Evolutionary conservation across 2,329 filamentous ascomycete genomes (phyloP).

Genomic region (Lachnellula arida): DNA sequence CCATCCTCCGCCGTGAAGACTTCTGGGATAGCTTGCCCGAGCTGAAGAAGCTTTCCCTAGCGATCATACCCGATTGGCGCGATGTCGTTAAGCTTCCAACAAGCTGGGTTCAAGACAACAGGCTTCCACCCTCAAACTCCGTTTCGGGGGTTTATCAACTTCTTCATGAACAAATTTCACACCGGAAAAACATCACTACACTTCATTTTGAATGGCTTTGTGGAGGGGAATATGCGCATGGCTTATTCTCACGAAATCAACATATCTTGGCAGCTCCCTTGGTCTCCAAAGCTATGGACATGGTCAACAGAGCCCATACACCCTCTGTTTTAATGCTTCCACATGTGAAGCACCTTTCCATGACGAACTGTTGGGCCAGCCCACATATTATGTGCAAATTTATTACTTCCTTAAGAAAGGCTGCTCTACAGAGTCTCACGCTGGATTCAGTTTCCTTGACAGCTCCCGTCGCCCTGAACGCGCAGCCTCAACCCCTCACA

Average conservation of each 20-base stretch:
- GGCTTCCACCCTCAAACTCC: slow-evolving; percentile 47
- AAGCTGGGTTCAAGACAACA: slow-evolving; percentile 44
- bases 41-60: slow-evolving; percentile 51
- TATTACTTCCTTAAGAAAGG: slow-evolving; percentile 43
- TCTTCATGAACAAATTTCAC: slow-evolving; percentile 46
- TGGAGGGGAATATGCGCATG: slow-evolving; percentile 62
- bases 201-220: slow-evolving; percentile 63
- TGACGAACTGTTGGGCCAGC: slow-evolving; percentile 66
- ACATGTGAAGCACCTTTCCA: slow-evolving; percentile 52
- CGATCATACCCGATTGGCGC: slow-evolving; percentile 64
- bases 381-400: slow-evolving; percentile 52
- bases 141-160: slow-evolving; percentile 48
- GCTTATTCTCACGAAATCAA: slow-evolving; percentile 56
- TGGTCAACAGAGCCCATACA: slow-evolving; percentile 25
- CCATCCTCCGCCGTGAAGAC: slow-evolving; percentile 49
- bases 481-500: slow-evolving; percentile 14
- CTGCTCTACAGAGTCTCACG: slow-evolving; percentile 47
- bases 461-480: slow-evolving; percentile 35
- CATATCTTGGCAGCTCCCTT: slow-evolving; percentile 58
- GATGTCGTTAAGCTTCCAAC: slow-evolving; percentile 49
- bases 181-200: slow-evolving; percentile 46
- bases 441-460: slow-evolving; percentile 63
- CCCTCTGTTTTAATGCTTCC: slow-evolving; percentile 46
- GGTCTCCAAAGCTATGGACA: slow-evolving; percentile 32
- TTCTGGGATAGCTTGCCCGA: slow-evolving; percentile 58